A percentile compares a stretch with the other conserved stretches of the same genome.
These are phyloP conservation scores for Pisolithus orientalis DNA, from an alignment of 768 basidiomycete genomes.

Conservation along the genomic window DNA sequence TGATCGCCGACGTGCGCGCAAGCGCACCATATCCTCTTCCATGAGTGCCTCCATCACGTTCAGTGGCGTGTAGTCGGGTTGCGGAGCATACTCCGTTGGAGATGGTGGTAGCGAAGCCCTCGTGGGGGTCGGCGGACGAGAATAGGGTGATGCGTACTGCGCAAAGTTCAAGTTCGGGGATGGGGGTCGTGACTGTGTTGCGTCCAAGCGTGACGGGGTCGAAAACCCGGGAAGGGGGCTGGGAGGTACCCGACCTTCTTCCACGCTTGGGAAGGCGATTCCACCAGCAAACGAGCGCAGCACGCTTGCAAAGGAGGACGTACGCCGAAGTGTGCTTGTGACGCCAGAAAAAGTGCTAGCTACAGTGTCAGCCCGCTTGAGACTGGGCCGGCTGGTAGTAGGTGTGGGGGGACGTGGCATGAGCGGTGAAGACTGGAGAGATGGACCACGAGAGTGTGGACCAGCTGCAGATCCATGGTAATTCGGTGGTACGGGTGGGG, in stretches of 20 bases:
- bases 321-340: constrained; percentile 64
- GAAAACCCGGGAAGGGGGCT: constrained; percentile 18
- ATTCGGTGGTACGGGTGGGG: constrained; percentile 39
- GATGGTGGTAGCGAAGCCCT: constrained; percentile 25
- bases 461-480: constrained; percentile 25
- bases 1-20: constrained; percentile 59
- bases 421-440: constrained; percentile 46
- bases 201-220: constrained; percentile 16
- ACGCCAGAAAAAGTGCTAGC: constrained; percentile 55
- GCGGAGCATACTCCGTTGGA: constrained; percentile 27
- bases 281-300: constrained; percentile 64
- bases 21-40: constrained; percentile 91
- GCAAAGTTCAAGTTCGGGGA: constrained; percentile 76
- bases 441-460: constrained; percentile 38
- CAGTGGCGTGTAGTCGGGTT: constrained; percentile 58
- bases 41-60: constrained; percentile 86
- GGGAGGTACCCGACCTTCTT: constrained; percentile 43
- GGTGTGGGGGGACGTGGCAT: constrained; percentile 41
- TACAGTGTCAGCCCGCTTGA: constrained; percentile 59
- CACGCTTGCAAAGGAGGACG: constrained; percentile 75
- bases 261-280: constrained; percentile 61
- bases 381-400: constrained; percentile 38
- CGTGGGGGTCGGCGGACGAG: constrained; percentile 42
- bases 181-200: constrained; percentile 58
- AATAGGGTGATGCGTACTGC: constrained; percentile 73